Evolutionary conservation across 2,329 filamentous ascomycete species (phyloP).

Genomic region (Penicillium sclerotiorum): DNA sequence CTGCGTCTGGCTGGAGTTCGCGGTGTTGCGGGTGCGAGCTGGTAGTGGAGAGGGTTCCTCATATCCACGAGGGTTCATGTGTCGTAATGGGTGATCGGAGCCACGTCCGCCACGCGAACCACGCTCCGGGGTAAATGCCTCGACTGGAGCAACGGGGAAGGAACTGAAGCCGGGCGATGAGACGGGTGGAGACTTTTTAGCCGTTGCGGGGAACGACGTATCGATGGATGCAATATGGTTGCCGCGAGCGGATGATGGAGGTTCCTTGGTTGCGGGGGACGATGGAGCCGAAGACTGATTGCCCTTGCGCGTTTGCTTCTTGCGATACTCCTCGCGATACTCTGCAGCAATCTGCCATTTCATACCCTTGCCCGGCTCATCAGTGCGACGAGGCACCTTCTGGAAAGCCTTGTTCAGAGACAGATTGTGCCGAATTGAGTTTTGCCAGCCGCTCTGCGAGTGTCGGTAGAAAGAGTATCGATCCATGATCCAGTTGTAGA

Average conservation of each 20-base stretch:
- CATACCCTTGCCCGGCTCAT: slow-evolving; percentile 98
- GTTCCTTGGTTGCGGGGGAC: slow-evolving; percentile 49
- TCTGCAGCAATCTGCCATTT: slow-evolving; percentile 95
- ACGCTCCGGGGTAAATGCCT: slow-evolving; percentile 53
- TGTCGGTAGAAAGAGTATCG: slow-evolving; percentile 93
- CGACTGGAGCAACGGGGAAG: slow-evolving; percentile 45
- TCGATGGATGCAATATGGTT: slow-evolving; percentile 39
- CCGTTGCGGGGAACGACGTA: slow-evolving; percentile 41
- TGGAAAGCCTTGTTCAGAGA: slow-evolving; percentile 94
- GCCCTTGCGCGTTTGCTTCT: slow-evolving; percentile 58
- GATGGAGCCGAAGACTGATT: slow-evolving; percentile 50
- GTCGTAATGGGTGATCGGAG: slow-evolving; percentile 33
- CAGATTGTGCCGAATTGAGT: slow-evolving; percentile 94
- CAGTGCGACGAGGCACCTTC: slow-evolving; percentile 87
- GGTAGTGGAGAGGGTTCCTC: slow-evolving; percentile 49
- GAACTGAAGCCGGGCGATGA: slow-evolving; percentile 46
- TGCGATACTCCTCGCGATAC: slow-evolving; percentile 82
- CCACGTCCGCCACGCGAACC: slow-evolving; percentile 42
- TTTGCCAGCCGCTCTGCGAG: slow-evolving; percentile 91
- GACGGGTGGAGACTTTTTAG: slow-evolving; percentile 41
- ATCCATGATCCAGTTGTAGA: slow-evolving; percentile 89
- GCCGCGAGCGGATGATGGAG: slow-evolving; percentile 38
- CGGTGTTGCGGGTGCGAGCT: slow-evolving; percentile 32
- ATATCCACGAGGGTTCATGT: slow-evolving; percentile 38
- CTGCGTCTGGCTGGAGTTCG: slow-evolving; percentile 23